Base-by-base conservation (phyloP, 73 alveolate genomes). In the Paramecium pentaurelia region DNA sequence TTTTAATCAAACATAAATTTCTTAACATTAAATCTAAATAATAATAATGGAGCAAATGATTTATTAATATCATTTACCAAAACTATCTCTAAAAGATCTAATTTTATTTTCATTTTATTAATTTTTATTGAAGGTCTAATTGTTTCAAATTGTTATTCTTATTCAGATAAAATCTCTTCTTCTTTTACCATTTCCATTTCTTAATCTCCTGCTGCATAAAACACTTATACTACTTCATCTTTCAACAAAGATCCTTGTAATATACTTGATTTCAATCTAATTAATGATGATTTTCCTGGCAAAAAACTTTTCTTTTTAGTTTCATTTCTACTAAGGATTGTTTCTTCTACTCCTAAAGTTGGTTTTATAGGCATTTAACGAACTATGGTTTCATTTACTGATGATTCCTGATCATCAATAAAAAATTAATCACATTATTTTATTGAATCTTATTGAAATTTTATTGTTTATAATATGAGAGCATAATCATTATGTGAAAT, bases 1-100 rank as follows among this genome's bases (percentile, higher is more conserved):
- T 80, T 80, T 32, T 80, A n/a, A 25, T 80, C 91, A 9, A 80
- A 40, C 16, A 80, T 3, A 22, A 80, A 47, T 7, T 49, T 44
- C 20, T 80, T n/a, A 3, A 80, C 20, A 18, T 28, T 27, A 14
- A 80, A 80, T 14, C 34, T 40, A 27, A 80, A 25, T 18, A 80
- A 20, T 5, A 80, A 42, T 44, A 80, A 47, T 44, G 91, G 91
- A 18, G 58, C 91, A 44, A 32, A 47, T 12, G 91, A 80, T 80
- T 45, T 45, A 44, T 49, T 80, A 2, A 80, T 27, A 47, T 80
- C 91, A 80, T 80, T 80, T 45, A 80, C 58, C 3, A 80, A 11
- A 6, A 80, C 91, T 11, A 80, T 42, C 58, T 80, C 91, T 7
- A 80, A 47, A n/a, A 64, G 16, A 22, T 80, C 75, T 8, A 80